These are phyloP conservation scores for Kodamaea sagamina DNA, from an alignment of 805 yeast species.

Conservation along the genomic window DNA sequence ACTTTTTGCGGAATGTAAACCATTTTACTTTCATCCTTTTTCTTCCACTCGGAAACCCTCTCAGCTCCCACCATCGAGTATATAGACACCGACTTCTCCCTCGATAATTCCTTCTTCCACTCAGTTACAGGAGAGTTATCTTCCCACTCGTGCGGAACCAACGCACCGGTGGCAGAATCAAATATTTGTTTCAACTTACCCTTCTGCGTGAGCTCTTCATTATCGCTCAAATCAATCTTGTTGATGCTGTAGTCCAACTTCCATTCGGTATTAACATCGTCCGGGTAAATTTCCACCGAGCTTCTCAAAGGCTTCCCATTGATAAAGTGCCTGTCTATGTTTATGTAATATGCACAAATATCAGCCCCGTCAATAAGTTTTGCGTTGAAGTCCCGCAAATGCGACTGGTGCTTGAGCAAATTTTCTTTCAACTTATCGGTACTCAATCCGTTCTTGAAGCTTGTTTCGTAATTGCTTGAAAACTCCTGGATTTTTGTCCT, in stretches of 20 bases:
- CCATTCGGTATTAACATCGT: conserved; percentile 23
- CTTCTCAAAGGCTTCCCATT: conserved; percentile 18
- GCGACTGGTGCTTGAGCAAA: conserved; percentile 26
- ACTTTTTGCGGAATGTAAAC: neutral
- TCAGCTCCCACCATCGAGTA: conserved; percentile 10
- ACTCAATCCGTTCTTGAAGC: conserved; percentile 30
- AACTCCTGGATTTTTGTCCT: conserved; percentile 27
- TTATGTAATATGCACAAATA: conserved; percentile 27
- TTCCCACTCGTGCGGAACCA: neutral
- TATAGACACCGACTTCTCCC: conserved; percentile 1
- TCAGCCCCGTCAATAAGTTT: conserved; percentile 18
- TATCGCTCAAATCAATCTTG: conserved; percentile 6
- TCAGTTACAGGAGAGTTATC: neutral
- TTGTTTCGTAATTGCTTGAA: conserved; percentile 30
- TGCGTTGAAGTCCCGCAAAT: conserved; percentile 28
- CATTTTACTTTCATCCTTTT: conserved; percentile 7
- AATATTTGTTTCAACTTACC: conserved; percentile 13
- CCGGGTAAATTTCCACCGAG: conserved; percentile 27
- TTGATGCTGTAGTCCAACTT: conserved; percentile 21
- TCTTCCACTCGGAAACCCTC: conserved; percentile 12
- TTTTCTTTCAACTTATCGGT: conserved; percentile 25
- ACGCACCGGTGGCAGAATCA: conserved; percentile 1
- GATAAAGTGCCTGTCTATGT: conserved; percentile 21
- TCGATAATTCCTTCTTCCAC: neutral
- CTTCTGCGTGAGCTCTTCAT: conserved; percentile 8